Percentiles rank a stretch among this genome's conserved stretches.
Evolutionary conservation across 139 green algal genomes (phyloP).

Genomic region (Pleodorina starrii): DNA sequence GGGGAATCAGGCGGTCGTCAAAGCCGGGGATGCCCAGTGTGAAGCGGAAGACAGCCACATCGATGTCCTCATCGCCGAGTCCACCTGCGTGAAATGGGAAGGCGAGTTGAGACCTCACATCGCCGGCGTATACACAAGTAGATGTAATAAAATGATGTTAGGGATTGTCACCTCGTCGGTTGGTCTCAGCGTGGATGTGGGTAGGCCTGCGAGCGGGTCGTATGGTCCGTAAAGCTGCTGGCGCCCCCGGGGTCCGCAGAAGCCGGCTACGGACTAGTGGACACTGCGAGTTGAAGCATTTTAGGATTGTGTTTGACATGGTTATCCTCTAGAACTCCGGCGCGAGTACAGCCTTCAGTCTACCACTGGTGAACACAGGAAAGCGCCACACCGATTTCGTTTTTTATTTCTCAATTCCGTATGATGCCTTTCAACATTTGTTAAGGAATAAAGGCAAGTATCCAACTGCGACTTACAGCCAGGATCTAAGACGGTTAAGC

Average conservation of each 20-base stretch:
- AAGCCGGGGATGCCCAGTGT: constrained; percentile 92
- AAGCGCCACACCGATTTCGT: too few relatives aligned
- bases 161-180: background rate
- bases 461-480: too few relatives aligned
- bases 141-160: background rate
- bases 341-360: too few relatives aligned
- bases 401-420: too few relatives aligned
- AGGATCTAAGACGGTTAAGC: too few relatives aligned
- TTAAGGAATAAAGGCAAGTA: too few relatives aligned
- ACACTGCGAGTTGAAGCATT: background rate
- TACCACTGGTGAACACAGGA: too few relatives aligned
- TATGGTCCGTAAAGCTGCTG: background rate
- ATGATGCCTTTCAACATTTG: too few relatives aligned
- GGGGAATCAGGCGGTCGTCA: constrained; percentile 86
- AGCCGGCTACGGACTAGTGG: background rate
- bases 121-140: too few relatives aligned
- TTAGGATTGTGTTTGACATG: background rate
- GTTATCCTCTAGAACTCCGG: too few relatives aligned
- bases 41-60: constrained; percentile 93
- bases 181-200: background rate
- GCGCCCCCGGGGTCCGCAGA: background rate
- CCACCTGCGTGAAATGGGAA: constrained; percentile 29
- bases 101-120: too few relatives aligned
- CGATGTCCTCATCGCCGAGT: constrained; percentile 70
- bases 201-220: background rate